phyloP scores from a whole-genome alignment of 768 basidiomycete species.

The Pleurotus giganteus region DNA sequence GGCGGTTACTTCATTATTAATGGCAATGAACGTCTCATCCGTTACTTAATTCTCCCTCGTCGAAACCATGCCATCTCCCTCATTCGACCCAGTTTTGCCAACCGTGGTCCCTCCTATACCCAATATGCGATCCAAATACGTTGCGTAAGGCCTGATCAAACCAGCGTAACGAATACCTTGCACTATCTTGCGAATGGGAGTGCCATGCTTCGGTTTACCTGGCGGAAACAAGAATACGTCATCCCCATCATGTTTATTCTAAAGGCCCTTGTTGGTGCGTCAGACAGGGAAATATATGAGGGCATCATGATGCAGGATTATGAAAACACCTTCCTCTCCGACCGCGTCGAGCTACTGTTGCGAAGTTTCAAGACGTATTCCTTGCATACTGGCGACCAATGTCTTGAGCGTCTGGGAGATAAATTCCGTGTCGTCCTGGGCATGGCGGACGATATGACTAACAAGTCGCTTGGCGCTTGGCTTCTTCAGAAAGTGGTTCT shows the following conservation, averaged over 20 bases:
- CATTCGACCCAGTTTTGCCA: constrained; percentile 85
- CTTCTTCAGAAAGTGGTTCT: constrained; percentile 83
- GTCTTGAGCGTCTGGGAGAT: constrained; percentile 92
- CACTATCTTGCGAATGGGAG: constrained; percentile 97
- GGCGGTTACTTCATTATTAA: constrained; percentile 99
- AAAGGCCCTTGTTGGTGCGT: constrained; percentile 87
- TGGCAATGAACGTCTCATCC: constrained; percentile 97
- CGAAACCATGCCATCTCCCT: constrained; percentile 95
- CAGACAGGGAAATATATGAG: constrained; percentile 96
- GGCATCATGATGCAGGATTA: constrained; percentile 96
- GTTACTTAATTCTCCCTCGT: constrained; percentile 94
- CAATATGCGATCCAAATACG: constrained; percentile 94
- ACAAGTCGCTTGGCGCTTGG: constrained; percentile 77
- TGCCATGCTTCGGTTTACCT: constrained; percentile 95
- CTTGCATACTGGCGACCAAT: constrained; percentile 85
- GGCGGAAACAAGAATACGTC: constrained; percentile 97
- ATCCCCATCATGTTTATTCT: constrained; percentile 96
- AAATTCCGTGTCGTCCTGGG: constrained; percentile 93
- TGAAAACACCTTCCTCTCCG: constrained; percentile 95
- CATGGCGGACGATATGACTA: constrained; percentile 91
- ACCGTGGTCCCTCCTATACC: constrained; percentile 94
- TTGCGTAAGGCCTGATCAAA: constrained; percentile 91
- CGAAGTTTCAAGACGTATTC: constrained; percentile 94
- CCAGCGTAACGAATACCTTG: constrained; percentile 91
- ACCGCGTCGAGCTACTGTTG: constrained; percentile 91